A percentile compares a stretch with the other conserved stretches of the same genome.
These are phyloP conservation scores for Podila minutissima DNA, from an alignment of 192 early-diverging fungal species.

Conservation along the genomic window DNA sequence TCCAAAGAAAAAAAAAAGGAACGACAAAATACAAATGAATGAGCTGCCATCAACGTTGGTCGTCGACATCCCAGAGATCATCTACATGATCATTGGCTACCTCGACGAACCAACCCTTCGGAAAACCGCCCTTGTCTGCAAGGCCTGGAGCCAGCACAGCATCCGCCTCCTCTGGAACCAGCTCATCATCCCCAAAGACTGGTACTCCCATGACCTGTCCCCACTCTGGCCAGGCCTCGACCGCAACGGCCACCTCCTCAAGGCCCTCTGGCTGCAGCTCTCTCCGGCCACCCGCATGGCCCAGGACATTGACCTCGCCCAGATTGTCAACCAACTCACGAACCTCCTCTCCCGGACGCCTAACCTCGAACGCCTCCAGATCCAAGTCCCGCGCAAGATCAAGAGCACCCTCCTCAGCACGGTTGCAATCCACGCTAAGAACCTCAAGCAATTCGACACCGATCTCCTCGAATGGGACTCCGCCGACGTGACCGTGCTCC, in stretches of 20 bases:
- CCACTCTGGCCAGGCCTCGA: slow-evolving; percentile 30
- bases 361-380: slow-evolving; percentile 22
- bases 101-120: slow-evolving; percentile 6
- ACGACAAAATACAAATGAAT: slow-evolving; percentile 5
- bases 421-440: background rate
- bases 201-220: slow-evolving; percentile 27
- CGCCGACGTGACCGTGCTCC: slow-evolving; percentile 10
- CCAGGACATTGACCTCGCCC: background rate
- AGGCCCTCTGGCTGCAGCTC: slow-evolving; percentile 14
- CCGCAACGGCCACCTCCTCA: slow-evolving; percentile 10
- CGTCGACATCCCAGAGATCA: slow-evolving; percentile 39
- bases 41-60: slow-evolving; percentile 12
- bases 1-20: too few species aligned
- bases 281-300: slow-evolving; percentile 1
- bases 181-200: slow-evolving; percentile 27
- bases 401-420: slow-evolving; percentile 13
- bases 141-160: slow-evolving; percentile 14
- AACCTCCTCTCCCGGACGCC: slow-evolving; percentile 19
- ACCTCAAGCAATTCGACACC: slow-evolving; percentile 25
- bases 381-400: slow-evolving; percentile 23
- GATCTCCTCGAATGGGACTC: slow-evolving; percentile 28
- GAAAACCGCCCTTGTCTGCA: slow-evolving; percentile 22
- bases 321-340: slow-evolving; percentile 8
- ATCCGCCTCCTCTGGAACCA: slow-evolving; percentile 15
- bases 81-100: slow-evolving; percentile 20